These are phyloP conservation scores for Volvox carteri DNA, from an alignment of 163 green algal species.

Conservation along the genomic window DNA sequence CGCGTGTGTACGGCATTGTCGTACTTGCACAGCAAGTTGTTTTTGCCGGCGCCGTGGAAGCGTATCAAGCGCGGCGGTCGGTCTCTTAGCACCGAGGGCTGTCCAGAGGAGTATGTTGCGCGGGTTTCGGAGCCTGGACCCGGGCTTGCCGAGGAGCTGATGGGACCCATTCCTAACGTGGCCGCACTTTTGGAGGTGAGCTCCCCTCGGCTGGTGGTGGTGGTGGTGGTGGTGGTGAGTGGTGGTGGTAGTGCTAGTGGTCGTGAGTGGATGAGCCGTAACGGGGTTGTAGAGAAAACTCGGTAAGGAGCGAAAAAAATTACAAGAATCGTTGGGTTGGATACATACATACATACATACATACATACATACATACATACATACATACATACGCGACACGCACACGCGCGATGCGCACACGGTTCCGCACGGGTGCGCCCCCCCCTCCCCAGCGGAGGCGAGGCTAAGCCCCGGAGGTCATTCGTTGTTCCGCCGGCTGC, in stretches of 20 bases:
- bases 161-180: slow-evolving; percentile 6
- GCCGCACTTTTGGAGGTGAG: not conserved
- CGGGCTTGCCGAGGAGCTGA: not conserved
- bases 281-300: not conserved
- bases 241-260: not conserved
- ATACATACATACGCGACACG: no score
- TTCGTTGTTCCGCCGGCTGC: not conserved
- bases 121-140: not conserved
- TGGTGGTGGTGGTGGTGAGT: not conserved
- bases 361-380: no score
- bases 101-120: not conserved
- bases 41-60: not conserved
- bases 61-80: not conserved
- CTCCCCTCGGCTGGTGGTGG: not conserved
- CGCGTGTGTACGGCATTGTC: slow-evolving; percentile 8
- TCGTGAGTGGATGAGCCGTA: not conserved
- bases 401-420: no score
- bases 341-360: not conserved
- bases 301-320: no score
- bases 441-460: no score
- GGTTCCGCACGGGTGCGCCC: no score
- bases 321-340: not conserved
- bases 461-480: no score
- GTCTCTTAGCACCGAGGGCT: not conserved
- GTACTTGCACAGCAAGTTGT: slow-evolving; percentile 1